Base-by-base conservation (phyloP, 2,329 filamentous ascomycete genomes). In the Trichoderma asperellum region DNA sequence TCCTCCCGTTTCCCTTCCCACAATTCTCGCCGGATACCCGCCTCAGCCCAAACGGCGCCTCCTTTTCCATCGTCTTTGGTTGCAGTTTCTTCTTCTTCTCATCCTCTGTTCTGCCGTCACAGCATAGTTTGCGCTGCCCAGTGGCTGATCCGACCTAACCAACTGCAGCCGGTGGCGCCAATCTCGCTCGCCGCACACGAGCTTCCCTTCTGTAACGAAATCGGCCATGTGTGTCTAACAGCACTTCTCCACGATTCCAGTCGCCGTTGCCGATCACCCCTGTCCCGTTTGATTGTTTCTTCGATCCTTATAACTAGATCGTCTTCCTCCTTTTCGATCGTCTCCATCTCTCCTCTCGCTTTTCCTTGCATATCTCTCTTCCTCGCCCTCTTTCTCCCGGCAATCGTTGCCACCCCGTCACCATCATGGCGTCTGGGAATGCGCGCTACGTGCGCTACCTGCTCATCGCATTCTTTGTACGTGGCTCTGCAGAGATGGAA, bases 381-480 rank as follows among this genome's bases (percentile, higher is more conserved):
- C n/a, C 32, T 32, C 35, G 32, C 32, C 18, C 40, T 53, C 27
- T 55, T 55, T 21, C 32, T n/a, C 1, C n/a, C 34, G 64, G 55
- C 64, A 67, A 37, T 37, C 58, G 55, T 59, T 58, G 56, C 58
- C 63, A 49, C 37, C 68, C 70, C 71, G 73, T 74, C 77, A 83
- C 73, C 77, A 87, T 86, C 77, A 87, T 86, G 85, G 90, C 89
- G 81, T 87, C 89, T 70, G 89, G 89, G 78, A 89, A 88, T 74
- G 88, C 90, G 81, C 90, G 92, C 81, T 93, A 93, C 77, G 82
- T 90, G 85, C 88, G 89, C 85, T 91, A 90, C 81, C 86, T 97
- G 79, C 86, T 96, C 78, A 89, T 97, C 77, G 92, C 93, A 70
- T 87, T 94, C 77, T 91, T 97, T 77, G 94, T 97, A 87, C 78